Evolutionary conservation across 2,329 filamentous ascomycete genomes (phyloP), one percentile per base, ranked within the genome.

Genomic region (Metarhizium humberi): DNA sequence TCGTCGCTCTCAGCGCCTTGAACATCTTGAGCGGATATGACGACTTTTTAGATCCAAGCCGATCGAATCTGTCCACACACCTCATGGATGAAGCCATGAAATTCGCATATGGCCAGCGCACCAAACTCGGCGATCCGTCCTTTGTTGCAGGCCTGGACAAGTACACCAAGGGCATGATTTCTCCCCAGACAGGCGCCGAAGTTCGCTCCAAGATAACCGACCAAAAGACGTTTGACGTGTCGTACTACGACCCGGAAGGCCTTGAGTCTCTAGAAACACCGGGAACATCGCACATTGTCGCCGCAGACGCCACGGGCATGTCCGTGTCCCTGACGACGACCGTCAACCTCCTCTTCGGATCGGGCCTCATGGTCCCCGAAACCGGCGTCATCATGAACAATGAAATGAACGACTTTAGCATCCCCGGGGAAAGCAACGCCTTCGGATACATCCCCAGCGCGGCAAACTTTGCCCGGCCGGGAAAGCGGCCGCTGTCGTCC

Each of bases 11-110:
- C 57, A 82, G 82, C n/a, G 79, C 83, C 0, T 70, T 95, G 62
- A 95, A 94, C 56, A 87, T 86, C 29, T 71, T 92, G 46, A 79
- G 85, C 58, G 87, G 87, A 0, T 95, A 90, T 64, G 72, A 80
- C 0, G 76, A 75, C 25, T 84, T 92, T 50, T 84, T 82, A 18
- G 72, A 82, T 13, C 70, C 77, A 1, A 70, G 73, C 1, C 71
- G 75, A 2, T 72, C 74, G 50, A 78, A 79, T 59, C 66, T 90
- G 0, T 89, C 84, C 43, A 89, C 87, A 0, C 90, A 96, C 66
- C 77, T 86, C 0, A 72, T 95, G n/a, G 85, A 92, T 59, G 90
- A 96, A 73, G 86, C 89, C 1, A 87, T 95, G 57, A 77, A 87
- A 7, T 95, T 92, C 65, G 88, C 84, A 0, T 95, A 95, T 62